Base-by-base conservation (phyloP, 2,329 filamentous ascomycete species). In the Diplodia sapinea region DNA sequence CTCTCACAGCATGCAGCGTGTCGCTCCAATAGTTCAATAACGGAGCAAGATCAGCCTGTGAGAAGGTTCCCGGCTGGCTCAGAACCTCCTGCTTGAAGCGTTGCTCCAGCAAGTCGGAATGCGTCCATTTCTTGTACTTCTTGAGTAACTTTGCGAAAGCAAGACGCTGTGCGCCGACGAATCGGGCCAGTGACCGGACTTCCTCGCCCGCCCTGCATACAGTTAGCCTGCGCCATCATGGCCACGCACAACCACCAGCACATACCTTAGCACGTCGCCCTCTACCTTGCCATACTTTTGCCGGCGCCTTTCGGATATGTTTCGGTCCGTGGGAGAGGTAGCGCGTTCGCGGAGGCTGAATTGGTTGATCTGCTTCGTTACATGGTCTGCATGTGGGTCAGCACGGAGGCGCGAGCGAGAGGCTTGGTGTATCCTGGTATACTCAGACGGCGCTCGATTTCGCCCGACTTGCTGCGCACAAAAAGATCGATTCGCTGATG, bases 121-220 rank as follows among this genome's bases (percentile, higher is more conserved):
- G 88, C 3, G 92, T 94, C 92, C 92, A 95, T 85, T 93, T 94
- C 85, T 90, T 82, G 79, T 95, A 94, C 76, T 96, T 96, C 77
- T 94, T 95, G 40, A 94, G 81, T 47, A 96, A 89, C 79, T 96
- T 96, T 66, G 87, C 86, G 73, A 96, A 94, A 4, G 90, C 92
- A 4, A 89, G 86, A 11, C 89, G 84, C 75, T 96, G 92, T 2
- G 90, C 90, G 68, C 86, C 84, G 70, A 89, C 86, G 73, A 94
- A 96, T 51, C 91, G 87, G 43, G 87, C 85, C 6, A 95, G 82
- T 4, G 87, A 86, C 65, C 87, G 85, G 65, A 92, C 88, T 70
- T 95, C 92, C 71, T 92, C 87, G 55, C 89, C 88, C 70, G 90
- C 91, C 71, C 82, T 85, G 72, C 55, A 31, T 52, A 6, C 4